Percentiles rank a stretch among this genome's conserved stretches.
Evolutionary conservation across 768 basidiomycete genomes (phyloP).

Genomic region (Cyclocybe cylindracea): DNA sequence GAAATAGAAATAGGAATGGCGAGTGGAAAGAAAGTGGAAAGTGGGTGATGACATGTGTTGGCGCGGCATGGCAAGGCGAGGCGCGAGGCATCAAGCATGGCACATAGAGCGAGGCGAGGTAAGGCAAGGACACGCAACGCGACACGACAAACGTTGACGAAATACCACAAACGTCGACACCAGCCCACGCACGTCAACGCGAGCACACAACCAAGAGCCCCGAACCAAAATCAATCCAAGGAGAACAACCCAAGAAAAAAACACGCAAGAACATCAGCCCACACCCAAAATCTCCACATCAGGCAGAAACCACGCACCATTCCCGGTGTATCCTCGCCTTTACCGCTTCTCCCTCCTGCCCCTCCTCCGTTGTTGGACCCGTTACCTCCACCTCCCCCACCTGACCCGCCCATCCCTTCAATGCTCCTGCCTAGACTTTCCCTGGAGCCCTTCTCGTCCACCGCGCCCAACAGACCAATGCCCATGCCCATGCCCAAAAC

Average conservation of each 20-base stretch:
- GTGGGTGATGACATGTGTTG: too few relatives aligned
- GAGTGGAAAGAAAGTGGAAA: too few relatives aligned
- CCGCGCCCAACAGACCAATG: too few relatives aligned
- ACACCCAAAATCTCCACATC: slow-evolving; percentile 7
- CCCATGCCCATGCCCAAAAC: too few relatives aligned
- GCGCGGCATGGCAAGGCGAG: too few relatives aligned
- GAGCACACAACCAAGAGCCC: too few relatives aligned
- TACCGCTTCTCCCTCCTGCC: slow-evolving; percentile 16
- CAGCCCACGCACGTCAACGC: not conserved
- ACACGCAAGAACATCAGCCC: slow-evolving; percentile 11
- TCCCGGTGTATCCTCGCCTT: slow-evolving; percentile 28
- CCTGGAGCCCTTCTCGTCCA: not conserved
- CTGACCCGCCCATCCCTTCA: not conserved
- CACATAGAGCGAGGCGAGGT: too few relatives aligned
- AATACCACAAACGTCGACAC: not conserved
- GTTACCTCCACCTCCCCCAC: not conserved
- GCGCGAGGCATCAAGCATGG: too few relatives aligned
- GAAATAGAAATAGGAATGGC: too few relatives aligned
- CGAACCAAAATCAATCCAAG: not conserved
- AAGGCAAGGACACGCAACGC: not conserved
- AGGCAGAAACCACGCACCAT: slow-evolving; percentile 25
- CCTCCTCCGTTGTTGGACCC: slow-evolving; percentile 18
- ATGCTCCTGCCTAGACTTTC: not conserved
- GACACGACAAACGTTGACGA: not conserved
- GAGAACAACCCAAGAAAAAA: slow-evolving; percentile 5